These are phyloP conservation scores for Phytophthora tubulina DNA, from an alignment of 352 stramenopile genomes.

Conservation along the genomic window DNA sequence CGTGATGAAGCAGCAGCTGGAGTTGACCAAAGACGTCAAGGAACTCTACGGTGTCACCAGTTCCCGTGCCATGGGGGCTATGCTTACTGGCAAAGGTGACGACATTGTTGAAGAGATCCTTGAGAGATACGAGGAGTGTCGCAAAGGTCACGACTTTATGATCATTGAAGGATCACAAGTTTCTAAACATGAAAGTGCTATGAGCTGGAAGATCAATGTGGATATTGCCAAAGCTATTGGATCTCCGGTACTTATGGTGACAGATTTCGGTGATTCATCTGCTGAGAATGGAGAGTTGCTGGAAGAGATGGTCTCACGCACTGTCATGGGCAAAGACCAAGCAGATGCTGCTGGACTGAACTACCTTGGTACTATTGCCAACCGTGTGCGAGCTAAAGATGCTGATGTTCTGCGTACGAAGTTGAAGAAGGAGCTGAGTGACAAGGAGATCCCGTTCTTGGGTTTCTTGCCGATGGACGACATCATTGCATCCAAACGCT, in stretches of 20 bases:
- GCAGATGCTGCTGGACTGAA: slow-evolving; percentile 64
- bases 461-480: slow-evolving; percentile 74
- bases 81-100: slow-evolving; percentile 69
- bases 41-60: slow-evolving; percentile 73
- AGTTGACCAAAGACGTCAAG: slow-evolving; percentile 47
- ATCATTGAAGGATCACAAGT: slow-evolving; percentile 83
- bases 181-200: slow-evolving; percentile 69
- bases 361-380: slow-evolving; percentile 83
- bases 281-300: slow-evolving; percentile 46
- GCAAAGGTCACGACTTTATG: slow-evolving; percentile 81
- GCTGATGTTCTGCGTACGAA: slow-evolving; percentile 42
- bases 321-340: slow-evolving; percentile 66
- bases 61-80: slow-evolving; percentile 57
- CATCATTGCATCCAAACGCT: slow-evolving; percentile 75
- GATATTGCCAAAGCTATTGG: slow-evolving; percentile 81
- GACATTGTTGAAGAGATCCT: slow-evolving; percentile 79
- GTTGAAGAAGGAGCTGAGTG: slow-evolving; percentile 44
- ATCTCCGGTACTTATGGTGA: slow-evolving; percentile 67
- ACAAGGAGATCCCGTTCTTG: slow-evolving; percentile 65
- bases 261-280: slow-evolving; percentile 55
- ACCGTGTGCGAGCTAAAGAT: slow-evolving; percentile 64
- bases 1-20: slow-evolving; percentile 71
- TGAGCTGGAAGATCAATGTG: slow-evolving; percentile 86
- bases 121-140: slow-evolving; percentile 62
- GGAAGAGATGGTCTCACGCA: slow-evolving; percentile 66